Evolutionary conservation across 1,284 basidiomycete genomes (phyloP).

Genomic region (Fomitopsis palustris): DNA sequence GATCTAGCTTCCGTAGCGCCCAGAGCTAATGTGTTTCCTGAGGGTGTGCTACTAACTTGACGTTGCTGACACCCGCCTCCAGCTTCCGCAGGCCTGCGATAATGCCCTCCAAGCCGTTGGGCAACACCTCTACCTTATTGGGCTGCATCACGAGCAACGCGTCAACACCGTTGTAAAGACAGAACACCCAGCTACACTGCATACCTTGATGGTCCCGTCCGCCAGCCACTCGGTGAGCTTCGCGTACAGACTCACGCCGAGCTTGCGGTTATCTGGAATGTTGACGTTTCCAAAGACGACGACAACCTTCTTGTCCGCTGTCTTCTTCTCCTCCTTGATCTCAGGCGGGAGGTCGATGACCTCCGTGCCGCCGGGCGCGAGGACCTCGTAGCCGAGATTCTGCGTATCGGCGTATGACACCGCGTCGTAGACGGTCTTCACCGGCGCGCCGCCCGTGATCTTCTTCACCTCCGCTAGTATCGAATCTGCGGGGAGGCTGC

Average conservation of each 20-base stretch:
- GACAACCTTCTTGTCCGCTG: slow-evolving; percentile 9
- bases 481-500: slow-evolving; percentile 14
- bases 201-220: slow-evolving; percentile 14
- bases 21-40: too few species aligned
- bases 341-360: slow-evolving; percentile 9
- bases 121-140: slow-evolving; percentile 36
- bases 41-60: too few species aligned
- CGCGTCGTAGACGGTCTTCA: slow-evolving; percentile 25
- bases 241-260: slow-evolving; percentile 9
- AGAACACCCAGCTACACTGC: not conserved
- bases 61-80: too few species aligned
- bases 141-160: slow-evolving; percentile 11
- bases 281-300: slow-evolving; percentile 9
- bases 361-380: slow-evolving; percentile 17
- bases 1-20: too few species aligned
- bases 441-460: slow-evolving; percentile 13
- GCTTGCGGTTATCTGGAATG: slow-evolving; percentile 5
- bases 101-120: slow-evolving; percentile 45
- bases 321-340: slow-evolving; percentile 10
- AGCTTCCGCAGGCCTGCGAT: not conserved
- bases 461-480: slow-evolving; percentile 16
- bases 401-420: slow-evolving; percentile 21
- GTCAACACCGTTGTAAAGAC: not conserved
- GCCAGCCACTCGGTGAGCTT: slow-evolving; percentile 12
- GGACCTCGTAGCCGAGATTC: slow-evolving; percentile 12